Base-by-base conservation (phyloP, 306 rosid species). In the Psophocarpus tetragonolobus region DNA sequence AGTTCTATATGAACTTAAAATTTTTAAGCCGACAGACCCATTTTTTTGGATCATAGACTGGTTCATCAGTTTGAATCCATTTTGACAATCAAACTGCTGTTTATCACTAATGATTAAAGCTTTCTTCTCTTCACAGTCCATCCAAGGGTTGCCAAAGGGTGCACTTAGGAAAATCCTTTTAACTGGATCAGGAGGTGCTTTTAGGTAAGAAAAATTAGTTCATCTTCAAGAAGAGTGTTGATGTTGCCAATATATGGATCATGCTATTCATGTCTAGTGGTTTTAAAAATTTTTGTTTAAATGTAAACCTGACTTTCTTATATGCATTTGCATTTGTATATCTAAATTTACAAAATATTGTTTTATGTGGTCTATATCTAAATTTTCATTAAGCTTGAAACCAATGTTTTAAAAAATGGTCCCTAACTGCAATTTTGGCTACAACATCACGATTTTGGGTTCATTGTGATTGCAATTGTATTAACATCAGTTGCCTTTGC, bases 141-240 rank as follows among this genome's bases (percentile, higher is more conserved):
- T 93, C 75, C 98, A 91, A 39, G 98, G 98, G 54, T 82, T 93
- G 82, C 80, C 98, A 15, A 90, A 87, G 50, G 93, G 97, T 50
- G 95, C 95, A 56, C 93, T 93, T 30, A 82, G 98, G 80, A 88
- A 93, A 61, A 88, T 91, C 77, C 88, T 89, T 77, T 82, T 93
- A 84, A 93, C 97, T 11, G 98, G 92, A 15, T 93, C 97, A 13
- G 98, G 98, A 30, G 98, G 98, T 61, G 90, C 98, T 81, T 93
- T 93, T 84, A 89, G 98, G 98, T 93, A 45, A 67, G 65, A 29
- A 71, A 77, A 69, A 42, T 12, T 67, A 68, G 47, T 75, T 57
- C 44, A 71, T 61, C 5, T 75, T 56, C 48, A 10, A 68, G 35
- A 24, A 32, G 50, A 70, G 57, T 56, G 6, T 54, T 54, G 7